Percentiles rank a stretch among this genome's conserved stretches.
phyloP scores from a whole-genome alignment of 2,329 filamentous ascomycete genomes.

The Cladophialophora yegresii region DNA sequence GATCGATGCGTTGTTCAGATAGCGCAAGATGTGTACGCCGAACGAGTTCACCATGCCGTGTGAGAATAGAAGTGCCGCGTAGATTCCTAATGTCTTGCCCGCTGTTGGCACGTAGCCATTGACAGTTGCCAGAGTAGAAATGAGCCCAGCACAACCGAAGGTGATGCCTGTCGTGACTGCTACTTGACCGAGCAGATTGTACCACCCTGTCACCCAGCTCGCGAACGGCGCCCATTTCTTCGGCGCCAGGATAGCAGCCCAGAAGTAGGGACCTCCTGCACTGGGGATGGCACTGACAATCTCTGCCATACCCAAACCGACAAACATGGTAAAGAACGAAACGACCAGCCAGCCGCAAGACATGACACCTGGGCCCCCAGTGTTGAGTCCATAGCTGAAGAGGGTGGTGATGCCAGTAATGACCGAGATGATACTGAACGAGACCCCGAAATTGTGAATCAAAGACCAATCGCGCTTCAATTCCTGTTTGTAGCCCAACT shows the following conservation, averaged over 20 bases:
- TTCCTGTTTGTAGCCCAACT: conserved; percentile 63
- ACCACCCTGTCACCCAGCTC: conserved; percentile 54
- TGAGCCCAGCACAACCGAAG: conserved; percentile 51
- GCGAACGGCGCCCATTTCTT: conserved; percentile 49
- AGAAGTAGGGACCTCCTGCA: conserved; percentile 62
- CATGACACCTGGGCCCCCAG: conserved; percentile 60
- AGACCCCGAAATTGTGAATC: conserved; percentile 63
- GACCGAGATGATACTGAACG: conserved; percentile 63
- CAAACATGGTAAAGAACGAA: conserved; percentile 58
- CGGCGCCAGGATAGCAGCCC: conserved; percentile 60
- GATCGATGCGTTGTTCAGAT: conserved; percentile 61
- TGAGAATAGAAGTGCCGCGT: conserved; percentile 58
- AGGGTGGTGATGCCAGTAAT: conserved; percentile 63
- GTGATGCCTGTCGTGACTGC: conserved; percentile 54
- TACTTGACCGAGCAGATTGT: conserved; percentile 54
- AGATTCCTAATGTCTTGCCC: conserved; percentile 59
- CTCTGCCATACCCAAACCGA: conserved; percentile 60
- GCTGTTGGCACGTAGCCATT: conserved; percentile 51
- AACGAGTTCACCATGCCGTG: conserved; percentile 61
- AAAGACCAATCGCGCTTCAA: conserved; percentile 60
- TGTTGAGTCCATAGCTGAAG: conserved; percentile 59
- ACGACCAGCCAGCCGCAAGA: conserved; percentile 54
- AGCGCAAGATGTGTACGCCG: conserved; percentile 57
- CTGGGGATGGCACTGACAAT: conserved; percentile 63
- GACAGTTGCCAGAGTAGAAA: conserved; percentile 51